Percentiles rank a stretch among this genome's conserved stretches.
Conservation (phyloP, 805 yeast genomes). For the Candida maesae region DNA sequence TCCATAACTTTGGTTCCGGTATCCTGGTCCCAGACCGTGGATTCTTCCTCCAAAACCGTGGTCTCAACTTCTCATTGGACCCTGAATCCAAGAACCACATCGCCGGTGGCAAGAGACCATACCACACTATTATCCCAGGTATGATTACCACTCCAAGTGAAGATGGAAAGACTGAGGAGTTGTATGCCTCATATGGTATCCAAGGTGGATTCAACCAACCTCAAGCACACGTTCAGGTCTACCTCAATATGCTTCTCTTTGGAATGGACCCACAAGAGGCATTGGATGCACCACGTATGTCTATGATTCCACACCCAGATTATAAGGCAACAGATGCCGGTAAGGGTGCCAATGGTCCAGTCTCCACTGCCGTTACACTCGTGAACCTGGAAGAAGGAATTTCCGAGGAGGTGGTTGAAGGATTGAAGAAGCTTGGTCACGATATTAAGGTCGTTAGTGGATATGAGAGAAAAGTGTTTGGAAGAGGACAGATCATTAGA, state of each 20-base stretch:
- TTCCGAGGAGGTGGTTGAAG: constrained; percentile 39
- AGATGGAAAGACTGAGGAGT: constrained; percentile 35
- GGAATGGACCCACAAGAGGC: constrained; percentile 70
- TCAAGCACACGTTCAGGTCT: constrained; percentile 78
- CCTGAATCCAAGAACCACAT: constrained; percentile 55
- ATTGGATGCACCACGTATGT: constrained; percentile 70
- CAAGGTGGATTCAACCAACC: constrained; percentile 91
- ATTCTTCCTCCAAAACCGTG: constrained; percentile 71
- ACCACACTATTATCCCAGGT: constrained; percentile 83
- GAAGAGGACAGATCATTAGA: constrained; percentile 72
- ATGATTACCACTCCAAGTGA: constrained; percentile 52
- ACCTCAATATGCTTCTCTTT: constrained; percentile 58
- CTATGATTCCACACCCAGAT: constrained; percentile 51
- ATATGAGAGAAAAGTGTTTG: constrained; percentile 43
- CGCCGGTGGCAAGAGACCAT: constrained; percentile 69
- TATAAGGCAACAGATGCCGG: constrained; percentile 45
- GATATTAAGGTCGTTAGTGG: constrained; percentile 42
- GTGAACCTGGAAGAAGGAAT: constrained; percentile 68
- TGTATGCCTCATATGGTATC: constrained; percentile 74
- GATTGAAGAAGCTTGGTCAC: constrained; percentile 55
- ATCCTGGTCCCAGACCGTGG: constrained; percentile 64
- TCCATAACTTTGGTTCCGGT: constrained; percentile 64
- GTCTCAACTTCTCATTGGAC: constrained; percentile 65
- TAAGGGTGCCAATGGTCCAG: constrained; percentile 62
- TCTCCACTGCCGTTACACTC: constrained; percentile 51